Evolutionary conservation across 495 filamentous ascomycete genomes (phyloP).

Genomic region (Penicillium macrosclerotiorum): DNA sequence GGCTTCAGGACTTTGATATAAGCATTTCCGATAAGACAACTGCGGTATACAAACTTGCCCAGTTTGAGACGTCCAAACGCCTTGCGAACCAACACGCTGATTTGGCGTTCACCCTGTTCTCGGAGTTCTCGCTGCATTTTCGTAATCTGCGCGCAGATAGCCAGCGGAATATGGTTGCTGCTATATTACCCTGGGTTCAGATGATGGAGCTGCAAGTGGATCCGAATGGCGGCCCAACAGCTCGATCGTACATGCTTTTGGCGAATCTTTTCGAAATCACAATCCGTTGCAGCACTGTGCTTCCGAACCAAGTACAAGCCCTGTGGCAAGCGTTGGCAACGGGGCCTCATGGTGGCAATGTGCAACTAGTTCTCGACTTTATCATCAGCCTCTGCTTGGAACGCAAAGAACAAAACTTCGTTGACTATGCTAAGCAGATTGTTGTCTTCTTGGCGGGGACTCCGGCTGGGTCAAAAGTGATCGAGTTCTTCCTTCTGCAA

Average conservation of each 20-base stretch:
- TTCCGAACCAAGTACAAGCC: slow-evolving; percentile 96
- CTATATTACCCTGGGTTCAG: slow-evolving; percentile 95
- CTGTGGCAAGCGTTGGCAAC: slow-evolving; percentile 96
- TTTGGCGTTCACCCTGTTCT: slow-evolving; percentile 88
- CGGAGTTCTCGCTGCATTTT: slow-evolving; percentile 90
- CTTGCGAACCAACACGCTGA: slow-evolving; percentile 86
- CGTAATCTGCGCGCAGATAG: slow-evolving; percentile 73
- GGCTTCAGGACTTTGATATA: slow-evolving; percentile 95
- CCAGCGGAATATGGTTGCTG: slow-evolving; percentile 91
- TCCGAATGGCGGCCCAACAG: slow-evolving; percentile 85
- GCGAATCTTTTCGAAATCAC: slow-evolving; percentile 97
- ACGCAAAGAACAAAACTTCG: slow-evolving; percentile 92
- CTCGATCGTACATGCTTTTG: slow-evolving; percentile 89
- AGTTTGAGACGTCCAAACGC: slow-evolving; percentile 91
- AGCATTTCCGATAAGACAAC: slow-evolving; percentile 98
- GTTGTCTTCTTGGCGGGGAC: slow-evolving; percentile 94
- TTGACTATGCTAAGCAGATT: slow-evolving; percentile 95
- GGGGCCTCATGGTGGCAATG: slow-evolving; percentile 91
- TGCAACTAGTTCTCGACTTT: slow-evolving; percentile 90
- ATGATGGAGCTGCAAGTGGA: slow-evolving; percentile 91
- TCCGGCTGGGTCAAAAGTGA: slow-evolving; percentile 83
- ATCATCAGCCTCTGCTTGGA: slow-evolving; percentile 92
- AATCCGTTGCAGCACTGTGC: slow-evolving; percentile 77
- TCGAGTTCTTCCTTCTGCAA: slow-evolving; percentile 88
- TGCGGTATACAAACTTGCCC: slow-evolving; percentile 93